Percentiles rank a stretch among this genome's conserved stretches.
phyloP scores from a whole-genome alignment of 495 filamentous ascomycete species.

The Penicillium subrubescens region DNA sequence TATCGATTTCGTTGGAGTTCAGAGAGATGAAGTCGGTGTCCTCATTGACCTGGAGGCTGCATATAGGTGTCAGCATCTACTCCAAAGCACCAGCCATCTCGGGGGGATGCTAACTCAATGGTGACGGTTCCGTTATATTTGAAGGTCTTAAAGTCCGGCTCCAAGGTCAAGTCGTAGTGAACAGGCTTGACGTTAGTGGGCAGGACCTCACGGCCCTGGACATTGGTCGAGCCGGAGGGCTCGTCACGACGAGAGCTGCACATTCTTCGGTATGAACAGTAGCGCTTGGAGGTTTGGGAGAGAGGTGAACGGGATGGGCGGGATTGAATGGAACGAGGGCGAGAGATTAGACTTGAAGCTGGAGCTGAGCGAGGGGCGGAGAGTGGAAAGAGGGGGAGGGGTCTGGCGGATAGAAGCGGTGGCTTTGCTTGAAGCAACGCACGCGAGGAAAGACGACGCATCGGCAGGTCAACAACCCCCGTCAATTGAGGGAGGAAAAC shows the following conservation, averaged over 20 bases:
- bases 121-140: conserved; percentile 64
- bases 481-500: conserved; percentile 13
- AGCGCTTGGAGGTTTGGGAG: conserved; percentile 43
- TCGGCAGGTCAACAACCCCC: conserved; percentile 28
- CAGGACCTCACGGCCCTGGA: conserved; percentile 63
- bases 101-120: conserved; percentile 55
- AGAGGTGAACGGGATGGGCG: conserved; percentile 29
- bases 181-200: conserved; percentile 68
- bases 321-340: conserved; percentile 16
- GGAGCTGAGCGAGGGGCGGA: conserved; percentile 31
- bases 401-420: conserved; percentile 43
- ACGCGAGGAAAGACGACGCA: conserved; percentile 45
- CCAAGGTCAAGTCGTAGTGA: conserved; percentile 68
- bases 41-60: conserved; percentile 76
- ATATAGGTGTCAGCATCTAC: conserved; percentile 7
- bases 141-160: conserved; percentile 66
- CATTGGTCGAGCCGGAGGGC: conserved; percentile 50
- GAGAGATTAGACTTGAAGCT: conserved; percentile 22
- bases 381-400: conserved; percentile 35
- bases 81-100: background rate
- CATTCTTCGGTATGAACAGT: conserved; percentile 56
- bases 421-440: conserved; percentile 45
- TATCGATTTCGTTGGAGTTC: conserved; percentile 83
- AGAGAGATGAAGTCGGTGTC: conserved; percentile 84
- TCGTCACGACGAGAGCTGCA: conserved; percentile 46